Conservation (phyloP, 179 eudicot genomes). For the Drosera spatulata region DNA sequence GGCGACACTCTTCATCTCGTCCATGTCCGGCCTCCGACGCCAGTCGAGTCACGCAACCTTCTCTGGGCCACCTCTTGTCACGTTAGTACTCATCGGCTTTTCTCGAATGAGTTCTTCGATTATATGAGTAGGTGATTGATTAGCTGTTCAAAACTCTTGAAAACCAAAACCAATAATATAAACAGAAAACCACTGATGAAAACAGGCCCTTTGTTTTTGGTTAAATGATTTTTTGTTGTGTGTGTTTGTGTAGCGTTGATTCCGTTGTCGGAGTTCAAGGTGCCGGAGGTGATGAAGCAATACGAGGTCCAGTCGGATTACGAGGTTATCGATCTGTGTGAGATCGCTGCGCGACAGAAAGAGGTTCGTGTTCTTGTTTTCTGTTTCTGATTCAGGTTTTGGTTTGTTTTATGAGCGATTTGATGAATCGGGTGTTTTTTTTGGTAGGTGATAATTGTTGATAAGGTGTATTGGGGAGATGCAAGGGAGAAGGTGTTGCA, state of each 20-base stretch:
- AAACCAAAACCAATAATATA: no score
- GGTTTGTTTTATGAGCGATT: not conserved
- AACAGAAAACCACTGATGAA: not conserved
- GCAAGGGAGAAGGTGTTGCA: constrained; percentile 80
- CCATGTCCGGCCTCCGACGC: constrained; percentile 25
- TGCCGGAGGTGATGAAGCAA: constrained; percentile 40
- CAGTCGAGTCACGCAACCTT: constrained; percentile 27
- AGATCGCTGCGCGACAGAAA: constrained; percentile 36
- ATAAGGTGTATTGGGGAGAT: constrained; percentile 91
- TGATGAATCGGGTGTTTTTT: not conserved
- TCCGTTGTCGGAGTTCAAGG: constrained; percentile 44
- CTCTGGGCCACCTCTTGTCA: constrained; percentile 18
- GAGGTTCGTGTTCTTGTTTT: constrained; percentile 24
- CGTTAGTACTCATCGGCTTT: constrained; percentile 12
- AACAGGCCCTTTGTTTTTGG: not conserved
- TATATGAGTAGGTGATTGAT: not conserved
- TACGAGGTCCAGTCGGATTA: constrained; percentile 41
- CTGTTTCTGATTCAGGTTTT: not conserved
- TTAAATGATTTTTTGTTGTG: no score
- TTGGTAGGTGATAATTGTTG: constrained; percentile 36
- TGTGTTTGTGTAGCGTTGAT: constrained; percentile 34
- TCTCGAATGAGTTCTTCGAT: not conserved
- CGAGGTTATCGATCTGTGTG: constrained; percentile 46
- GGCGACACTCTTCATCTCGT: constrained; percentile 57
- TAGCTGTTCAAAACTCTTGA: not conserved